Base-by-base conservation (phyloP, 2,329 filamentous ascomycete species). In the Lecanosticta acicola region DNA sequence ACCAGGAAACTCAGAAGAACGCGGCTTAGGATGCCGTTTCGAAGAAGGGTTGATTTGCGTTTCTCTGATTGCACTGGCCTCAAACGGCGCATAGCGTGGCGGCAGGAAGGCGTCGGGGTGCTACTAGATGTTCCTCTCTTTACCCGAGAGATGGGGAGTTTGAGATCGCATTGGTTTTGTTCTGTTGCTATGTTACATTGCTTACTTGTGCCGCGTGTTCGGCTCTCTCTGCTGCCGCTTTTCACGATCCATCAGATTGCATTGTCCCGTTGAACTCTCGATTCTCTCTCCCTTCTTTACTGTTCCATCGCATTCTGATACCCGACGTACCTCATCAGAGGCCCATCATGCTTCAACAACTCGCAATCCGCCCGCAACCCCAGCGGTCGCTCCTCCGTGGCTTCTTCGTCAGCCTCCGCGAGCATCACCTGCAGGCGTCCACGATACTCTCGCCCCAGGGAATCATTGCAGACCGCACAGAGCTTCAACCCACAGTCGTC, bases 1-100 rank as follows among this genome's bases (percentile, higher is more conserved):
- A 90, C 60, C 73, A 83, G 45, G 84, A 88, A 32, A 46, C 41
- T 14, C 48, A 56, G 13, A 62, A 60, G 47, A 56, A 39, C 20
- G 50, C 42, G 24, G 19, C 45, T 20, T 54, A 32, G 21, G 29
- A 17, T 24, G 14, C 37, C n/a, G n/a, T n/a, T n/a, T n/a, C n/a
- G n/a, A n/a, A n/a, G n/a, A n/a, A n/a, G n/a, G n/a, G 20, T 20
- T 5, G 17, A 24, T 39, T 29, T n/a, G 38, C 20, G 21, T 14
- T 24, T 32, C 18, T 14, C n/a, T 21, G n/a, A n/a, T 5, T 9
- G 35, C 20, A 11, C 13, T 3, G 16, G 35, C 33, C 14, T 35
- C 33, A 8, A 18, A 5, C 14, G 7, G 17, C 11, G 35, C 35
- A 38, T 38, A 38, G 35, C 35, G 35, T 19, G 35, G 35, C 14